Evolutionary conservation across 2,329 filamentous ascomycete species (phyloP), one percentile per base, ranked within the genome.

Genomic region (Amesomyces nigricolor): DNA sequence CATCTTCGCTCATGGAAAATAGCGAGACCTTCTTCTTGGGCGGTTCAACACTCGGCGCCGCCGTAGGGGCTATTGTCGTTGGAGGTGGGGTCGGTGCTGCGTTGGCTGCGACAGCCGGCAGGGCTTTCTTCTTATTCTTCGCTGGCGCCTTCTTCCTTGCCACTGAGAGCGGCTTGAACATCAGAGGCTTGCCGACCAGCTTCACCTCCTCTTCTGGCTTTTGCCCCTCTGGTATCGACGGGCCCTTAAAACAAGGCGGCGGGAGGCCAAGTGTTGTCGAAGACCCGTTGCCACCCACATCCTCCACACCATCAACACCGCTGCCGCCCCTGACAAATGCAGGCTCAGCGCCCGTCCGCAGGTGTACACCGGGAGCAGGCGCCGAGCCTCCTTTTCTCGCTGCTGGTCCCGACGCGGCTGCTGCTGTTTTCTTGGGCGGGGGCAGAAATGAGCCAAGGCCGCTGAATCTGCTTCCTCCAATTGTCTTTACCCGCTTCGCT

Each of bases 101-200:
- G 42, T 58, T 57, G 17, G 58, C 50, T 47, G 45, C 32, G 10
- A 54, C 38, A 19, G 65, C 53, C 9, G 63, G 57, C 3, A 64
- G 52, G 22, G 71, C 68, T 38, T 69, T 68, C 55, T 76, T 74
- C 65, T 80, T 85, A 73, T 86, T 89, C 72, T 88, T 90, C 60
- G 80, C 81, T 30, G 84, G 78, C 60, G 57, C 40, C 55, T 58
- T 60, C 17, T 87, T 89, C 58, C 89, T 80, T 14, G 85, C 82
- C 13, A 96, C 91, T 1, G 91, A 96, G 38, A 96, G 75, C 3
- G 92, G 92, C 67, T 86, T 88, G 71, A 97, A 96, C 82, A 90
- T 88, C 70, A 91, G 82, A 11, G 90, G 83, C 63, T 91, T 94
- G 17, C 88, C 88, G 2, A 86, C 80, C 13, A 88, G 71, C 71